These are phyloP conservation scores for Penicillium roqueforti DNA, from an alignment of 495 filamentous ascomycete species.

Conservation along the genomic window DNA sequence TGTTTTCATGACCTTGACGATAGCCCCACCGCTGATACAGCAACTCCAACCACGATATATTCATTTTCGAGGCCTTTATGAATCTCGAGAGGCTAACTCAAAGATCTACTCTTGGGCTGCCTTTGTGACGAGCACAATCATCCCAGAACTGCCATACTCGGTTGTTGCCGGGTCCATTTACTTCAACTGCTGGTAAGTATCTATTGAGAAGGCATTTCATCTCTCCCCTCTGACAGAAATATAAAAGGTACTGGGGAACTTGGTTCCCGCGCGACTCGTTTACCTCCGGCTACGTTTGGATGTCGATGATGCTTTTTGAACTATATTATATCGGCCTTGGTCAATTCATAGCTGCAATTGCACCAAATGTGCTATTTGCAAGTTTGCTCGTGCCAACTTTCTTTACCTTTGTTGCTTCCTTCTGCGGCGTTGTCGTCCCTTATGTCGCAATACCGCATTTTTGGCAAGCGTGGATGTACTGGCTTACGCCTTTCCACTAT, in stretches of 20 bases:
- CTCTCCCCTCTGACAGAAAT: neutral
- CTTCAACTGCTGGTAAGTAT: conserved; percentile 55
- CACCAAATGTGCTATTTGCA: conserved; percentile 68
- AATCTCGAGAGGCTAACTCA: conserved; percentile 46
- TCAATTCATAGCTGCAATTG: conserved; percentile 69
- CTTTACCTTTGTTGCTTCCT: conserved; percentile 60
- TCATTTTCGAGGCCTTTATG: conserved; percentile 44
- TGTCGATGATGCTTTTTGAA: conserved; percentile 64
- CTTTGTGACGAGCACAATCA: conserved; percentile 44
- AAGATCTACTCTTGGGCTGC: conserved; percentile 53
- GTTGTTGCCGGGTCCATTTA: conserved; percentile 50
- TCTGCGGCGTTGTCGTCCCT: conserved; percentile 62
- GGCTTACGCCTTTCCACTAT: conserved; percentile 60
- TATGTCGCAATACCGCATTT: conserved; percentile 52
- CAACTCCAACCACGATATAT: conserved; percentile 51
- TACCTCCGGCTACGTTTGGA: conserved; percentile 52
- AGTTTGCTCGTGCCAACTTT: conserved; percentile 63
- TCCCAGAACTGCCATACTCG: conserved; percentile 51
- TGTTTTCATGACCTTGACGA: conserved; percentile 68
- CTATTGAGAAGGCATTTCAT: neutral
- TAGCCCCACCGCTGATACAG: conserved; percentile 58
- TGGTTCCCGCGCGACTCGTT: conserved; percentile 53
- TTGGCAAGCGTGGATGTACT: conserved; percentile 68
- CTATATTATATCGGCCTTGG: conserved; percentile 70
- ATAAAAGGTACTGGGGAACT: conserved; percentile 45